phyloP scores from a whole-genome alignment of 371 early-diverging fungal species.

The Haplosporangium sp. region DNA sequence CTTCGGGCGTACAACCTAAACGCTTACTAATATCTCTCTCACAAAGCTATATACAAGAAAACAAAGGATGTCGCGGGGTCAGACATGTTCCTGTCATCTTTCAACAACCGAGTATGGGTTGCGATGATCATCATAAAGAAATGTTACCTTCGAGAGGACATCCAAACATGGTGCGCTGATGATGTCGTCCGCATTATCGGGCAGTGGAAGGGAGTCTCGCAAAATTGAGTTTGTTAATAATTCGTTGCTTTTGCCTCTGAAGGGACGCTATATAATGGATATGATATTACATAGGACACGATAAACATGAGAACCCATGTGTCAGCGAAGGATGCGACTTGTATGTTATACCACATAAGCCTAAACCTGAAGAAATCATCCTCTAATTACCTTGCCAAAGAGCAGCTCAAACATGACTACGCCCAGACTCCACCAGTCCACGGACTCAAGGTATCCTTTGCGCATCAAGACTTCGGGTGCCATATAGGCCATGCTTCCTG shows the following conservation, averaged over 20 bases:
- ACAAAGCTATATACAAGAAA: slow-evolving; percentile 58
- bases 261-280: slow-evolving; percentile 72
- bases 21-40: slow-evolving; percentile 69
- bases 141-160: slow-evolving; percentile 63
- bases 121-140: neutral
- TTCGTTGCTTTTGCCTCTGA: slow-evolving; percentile 85
- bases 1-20: slow-evolving; percentile 66
- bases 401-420: slow-evolving; percentile 86
- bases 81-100: too few relatives aligned
- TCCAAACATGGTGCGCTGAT: slow-evolving; percentile 69
- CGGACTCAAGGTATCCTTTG: slow-evolving; percentile 76
- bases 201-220: slow-evolving; percentile 67
- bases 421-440: slow-evolving; percentile 94
- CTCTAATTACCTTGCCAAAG: slow-evolving; percentile 69
- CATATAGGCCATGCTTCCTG: slow-evolving; percentile 85
- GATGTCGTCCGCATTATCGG: slow-evolving; percentile 61
- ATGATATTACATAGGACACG: neutral
- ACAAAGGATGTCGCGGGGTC: neutral
- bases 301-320: too few relatives aligned
- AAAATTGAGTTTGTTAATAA: slow-evolving; percentile 76
- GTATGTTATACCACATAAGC: neutral
- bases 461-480: slow-evolving; percentile 83
- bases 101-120: too few relatives aligned
- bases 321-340: too few relatives aligned
- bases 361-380: neutral